These are phyloP conservation scores for Eutreptiella sp. DNA, from an alignment of 208 protist species.

Conservation along the genomic window DNA sequence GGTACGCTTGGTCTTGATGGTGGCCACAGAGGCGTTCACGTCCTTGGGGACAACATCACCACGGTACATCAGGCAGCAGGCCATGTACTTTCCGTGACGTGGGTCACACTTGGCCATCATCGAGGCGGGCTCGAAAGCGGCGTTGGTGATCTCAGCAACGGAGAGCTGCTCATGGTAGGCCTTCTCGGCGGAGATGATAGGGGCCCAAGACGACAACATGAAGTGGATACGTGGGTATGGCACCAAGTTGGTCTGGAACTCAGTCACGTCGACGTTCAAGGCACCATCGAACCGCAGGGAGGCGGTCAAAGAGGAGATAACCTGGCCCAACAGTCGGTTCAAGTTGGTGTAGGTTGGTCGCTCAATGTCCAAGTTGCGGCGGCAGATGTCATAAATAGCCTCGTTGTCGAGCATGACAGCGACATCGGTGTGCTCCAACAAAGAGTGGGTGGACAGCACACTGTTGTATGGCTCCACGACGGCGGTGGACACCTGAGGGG, in stretches of 20 bases:
- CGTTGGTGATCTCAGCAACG: constrained; percentile 85
- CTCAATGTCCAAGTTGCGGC: constrained; percentile 82
- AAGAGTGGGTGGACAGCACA: constrained; percentile 85
- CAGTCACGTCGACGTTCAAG: constrained; percentile 91
- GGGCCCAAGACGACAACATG: constrained; percentile 83
- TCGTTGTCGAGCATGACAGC: constrained; percentile 92
- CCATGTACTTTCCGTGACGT: constrained; percentile 93
- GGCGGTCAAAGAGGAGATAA: constrained; percentile 88
- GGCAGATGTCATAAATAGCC: constrained; percentile 90
- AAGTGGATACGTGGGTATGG: constrained; percentile 97
- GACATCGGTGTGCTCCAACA: constrained; percentile 88
- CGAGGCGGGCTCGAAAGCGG: constrained; percentile 83
- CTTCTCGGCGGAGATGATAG: constrained; percentile 81
- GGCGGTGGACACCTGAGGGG: constrained; percentile 86
- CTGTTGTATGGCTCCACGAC: constrained; percentile 97
- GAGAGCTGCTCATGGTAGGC: constrained; percentile 82
- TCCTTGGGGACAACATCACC: constrained; percentile 96
- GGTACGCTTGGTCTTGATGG: constrained; percentile 88
- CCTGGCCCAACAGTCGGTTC: constrained; percentile 89
- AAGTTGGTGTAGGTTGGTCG: constrained; percentile 91
- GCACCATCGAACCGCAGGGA: constrained; percentile 90
- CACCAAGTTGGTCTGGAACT: constrained; percentile 96
- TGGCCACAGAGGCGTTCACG: constrained; percentile 80
- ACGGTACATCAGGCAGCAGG: constrained; percentile 93
- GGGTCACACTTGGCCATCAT: constrained; percentile 93